These are phyloP conservation scores for Mycena rebaudengoi DNA, from an alignment of 768 basidiomycete genomes.

Conservation along the genomic window DNA sequence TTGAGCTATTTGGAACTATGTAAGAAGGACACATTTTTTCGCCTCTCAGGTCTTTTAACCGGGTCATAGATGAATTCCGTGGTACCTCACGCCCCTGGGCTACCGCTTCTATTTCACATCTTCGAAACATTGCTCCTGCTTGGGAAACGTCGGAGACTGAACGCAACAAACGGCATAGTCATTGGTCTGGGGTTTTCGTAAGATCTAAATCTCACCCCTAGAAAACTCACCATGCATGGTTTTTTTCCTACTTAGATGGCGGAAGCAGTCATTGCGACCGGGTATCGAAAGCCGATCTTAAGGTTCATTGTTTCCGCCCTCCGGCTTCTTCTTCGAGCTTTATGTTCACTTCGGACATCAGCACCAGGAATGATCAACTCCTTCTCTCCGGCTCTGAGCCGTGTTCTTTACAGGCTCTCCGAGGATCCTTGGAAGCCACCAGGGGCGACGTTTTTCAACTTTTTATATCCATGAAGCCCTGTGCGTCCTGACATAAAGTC, in stretches of 20 bases:
- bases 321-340: neutral
- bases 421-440: neutral
- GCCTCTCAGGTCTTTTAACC: too few species aligned
- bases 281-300: neutral
- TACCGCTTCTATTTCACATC: constrained; percentile 7
- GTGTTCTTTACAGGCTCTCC: neutral
- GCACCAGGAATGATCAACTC: constrained; percentile 7
- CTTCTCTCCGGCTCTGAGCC: constrained; percentile 9
- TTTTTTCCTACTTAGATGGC: constrained; percentile 1
- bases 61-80: neutral
- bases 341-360: neutral
- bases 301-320: neutral
- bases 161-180: too few species aligned
- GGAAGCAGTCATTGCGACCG: neutral
- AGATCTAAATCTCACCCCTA: neutral
- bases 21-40: too few species aligned
- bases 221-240: too few species aligned
- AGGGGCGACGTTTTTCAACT: neutral
- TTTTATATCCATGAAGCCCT: neutral
- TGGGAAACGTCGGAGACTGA: neutral
- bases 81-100: constrained; percentile 15
- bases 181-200: constrained; percentile 7
- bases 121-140: neutral
- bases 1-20: too few species aligned
- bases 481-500: neutral